Evolutionary conservation across 2,329 filamentous ascomycete genomes (phyloP), one percentile per base, ranked within the genome.

Genomic region (Karstenula rhodostoma): DNA sequence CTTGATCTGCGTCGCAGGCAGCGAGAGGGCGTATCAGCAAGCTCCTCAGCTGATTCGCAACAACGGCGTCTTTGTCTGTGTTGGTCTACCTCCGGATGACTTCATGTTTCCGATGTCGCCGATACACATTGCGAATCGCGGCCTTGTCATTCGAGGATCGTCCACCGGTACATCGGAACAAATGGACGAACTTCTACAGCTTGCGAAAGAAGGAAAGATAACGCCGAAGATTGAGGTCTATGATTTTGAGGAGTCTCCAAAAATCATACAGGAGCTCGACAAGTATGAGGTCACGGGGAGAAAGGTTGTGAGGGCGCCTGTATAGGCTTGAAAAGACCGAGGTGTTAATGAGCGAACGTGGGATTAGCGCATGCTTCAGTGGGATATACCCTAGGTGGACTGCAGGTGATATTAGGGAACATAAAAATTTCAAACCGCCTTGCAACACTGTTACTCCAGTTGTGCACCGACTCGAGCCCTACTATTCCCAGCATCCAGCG

Each of bases 61-160:
- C 7, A 74, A 78, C n/a, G 81, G 81, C 0, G 81, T 82, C 0
- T 73, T 83, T 37, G 81, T 83, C 1, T 83, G 81, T 35, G 80
- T 83, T 4, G 81, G 81, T 1, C 74, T 83, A 40, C 81, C 81
- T 10, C 80, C 77, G 49, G 68, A 73, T 4, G 76, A 74, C 3
- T 82, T 80, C 61, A 76, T 76, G 63, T 72, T 83, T 19, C 81
- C 81, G 5, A 80, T 81, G 61, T 79, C 78, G 6, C 81, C 81
- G 0, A 78, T 83, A 25, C 78, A 81, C 32, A 82, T 83, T 54
- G 80, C 81, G 40, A 80, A 82, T 27, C 78, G 77, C 65, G 80
- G 81, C 15, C 69, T 82, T 2, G 78, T 78, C 3, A 82, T 83
- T 57, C 78, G 81, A 33, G 81, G 81, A 3, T 81, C 81, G 8